Evolutionary conservation across 306 rosid species (phyloP).

Genomic region (Trifolium pratense): DNA sequence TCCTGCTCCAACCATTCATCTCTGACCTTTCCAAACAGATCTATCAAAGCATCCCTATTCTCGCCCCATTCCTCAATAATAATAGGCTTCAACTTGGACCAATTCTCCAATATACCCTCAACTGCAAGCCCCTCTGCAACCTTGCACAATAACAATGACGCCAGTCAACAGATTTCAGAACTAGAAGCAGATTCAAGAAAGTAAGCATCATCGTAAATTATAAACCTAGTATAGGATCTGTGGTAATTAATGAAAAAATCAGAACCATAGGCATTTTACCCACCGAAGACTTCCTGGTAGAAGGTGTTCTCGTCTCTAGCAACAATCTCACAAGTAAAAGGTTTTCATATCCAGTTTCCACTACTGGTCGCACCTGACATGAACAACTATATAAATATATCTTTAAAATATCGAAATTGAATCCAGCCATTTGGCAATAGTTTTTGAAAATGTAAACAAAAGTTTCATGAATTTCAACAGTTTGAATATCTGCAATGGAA

Average conservation of each 20-base stretch:
- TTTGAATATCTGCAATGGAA: constrained; percentile 1
- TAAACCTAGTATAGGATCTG: constrained; percentile 11
- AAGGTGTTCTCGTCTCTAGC: constrained; percentile 71
- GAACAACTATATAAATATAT: constrained; percentile 36
- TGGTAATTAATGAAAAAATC: constrained; percentile 14
- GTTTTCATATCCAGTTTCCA: constrained; percentile 95
- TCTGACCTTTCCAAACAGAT: constrained; percentile 84
- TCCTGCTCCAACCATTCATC: constrained; percentile 90
- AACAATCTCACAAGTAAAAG: constrained; percentile 84
- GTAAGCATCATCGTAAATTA: constrained; percentile 7
- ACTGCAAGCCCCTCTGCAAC: constrained; percentile 84
- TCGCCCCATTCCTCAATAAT: constrained; percentile 86
- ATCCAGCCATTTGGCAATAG: constrained; percentile 2
- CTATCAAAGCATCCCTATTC: constrained; percentile 66
- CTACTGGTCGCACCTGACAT: constrained; percentile 93
- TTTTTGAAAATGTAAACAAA: constrained; percentile 24
- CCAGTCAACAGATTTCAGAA: constrained; percentile 30
- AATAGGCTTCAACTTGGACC: constrained; percentile 79
- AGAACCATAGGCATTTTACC: constrained; percentile 43
- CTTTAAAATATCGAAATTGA: constrained; percentile 22
- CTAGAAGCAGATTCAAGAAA: constrained; percentile 31
- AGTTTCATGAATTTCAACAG: background rate
- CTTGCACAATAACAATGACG: constrained; percentile 57
- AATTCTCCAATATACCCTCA: constrained; percentile 80
- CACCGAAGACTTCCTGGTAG: constrained; percentile 78